Base-by-base conservation (phyloP, 305 asterid genomes). In the Fraxinus sp. region DNA sequence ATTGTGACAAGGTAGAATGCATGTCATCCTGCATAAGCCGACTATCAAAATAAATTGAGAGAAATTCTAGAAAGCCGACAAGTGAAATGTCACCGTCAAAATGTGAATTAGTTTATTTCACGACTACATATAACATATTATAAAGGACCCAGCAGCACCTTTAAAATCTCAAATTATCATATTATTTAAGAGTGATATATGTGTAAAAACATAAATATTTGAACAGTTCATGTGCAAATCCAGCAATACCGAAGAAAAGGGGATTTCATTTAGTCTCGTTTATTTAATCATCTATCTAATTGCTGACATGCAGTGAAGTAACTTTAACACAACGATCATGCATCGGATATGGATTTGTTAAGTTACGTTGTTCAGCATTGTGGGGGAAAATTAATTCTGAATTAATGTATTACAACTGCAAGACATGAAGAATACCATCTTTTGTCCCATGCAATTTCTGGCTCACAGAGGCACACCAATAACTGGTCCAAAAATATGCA, bases 21-120 rank as follows among this genome's bases (percentile, higher is more conserved):
- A 86, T 43, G 83, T 92, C 97, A 82, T 90, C 98, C 98, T 92
- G 94, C 91, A 88, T 76, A 80, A 77, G 84, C 30, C 55, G 85
- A 74, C 80, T 57, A 86, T 90, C 66, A 85, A 75, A 83, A 70
- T 83, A 80, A 43, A 64, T 32, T 14, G 22, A 11, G 18, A 68
- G 18, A 68, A 37, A 75, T 84, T 82, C 39, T 9, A 82, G 79
- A 80, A 18, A 83, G 73, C 14, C 59, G 64, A 32, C 70, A 83
- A 39, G 24, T 57, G 39, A 57, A 80, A 75, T 43, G 80, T 74
- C 33, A 68, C 68, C 75, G 75, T 77, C 24, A 83, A 78, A 57
- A 36, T 77, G 77, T 77, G 55, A 73, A 35, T 37, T 81, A 75
- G 66, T 79, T 75, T 52, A 80, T 81, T 74, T 55, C 26, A 32